These are phyloP conservation scores for Pichia sp. DNA, from an alignment of 1,139 yeast species.

Conservation along the genomic window DNA sequence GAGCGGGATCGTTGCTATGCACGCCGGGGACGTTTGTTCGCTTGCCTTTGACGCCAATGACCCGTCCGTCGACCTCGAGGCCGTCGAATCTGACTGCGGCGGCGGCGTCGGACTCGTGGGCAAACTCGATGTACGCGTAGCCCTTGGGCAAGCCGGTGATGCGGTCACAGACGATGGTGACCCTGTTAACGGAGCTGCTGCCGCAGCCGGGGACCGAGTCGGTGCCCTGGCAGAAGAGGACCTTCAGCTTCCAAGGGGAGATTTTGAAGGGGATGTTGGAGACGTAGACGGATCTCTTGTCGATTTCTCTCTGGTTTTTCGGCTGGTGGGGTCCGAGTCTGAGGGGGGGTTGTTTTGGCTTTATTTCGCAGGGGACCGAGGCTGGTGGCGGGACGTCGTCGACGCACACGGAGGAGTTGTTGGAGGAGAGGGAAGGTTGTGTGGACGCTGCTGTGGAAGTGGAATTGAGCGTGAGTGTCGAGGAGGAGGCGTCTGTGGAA, in stretches of 20 bases:
- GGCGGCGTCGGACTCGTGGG: constrained; percentile 56
- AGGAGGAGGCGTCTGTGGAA: not conserved
- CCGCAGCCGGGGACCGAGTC: constrained; percentile 44
- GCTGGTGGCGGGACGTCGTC: not conserved
- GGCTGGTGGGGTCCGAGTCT: constrained; percentile 30
- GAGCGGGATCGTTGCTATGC: not conserved
- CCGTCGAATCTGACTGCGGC: constrained; percentile 69
- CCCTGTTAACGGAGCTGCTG: constrained; percentile 57
- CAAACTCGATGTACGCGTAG: constrained; percentile 78
- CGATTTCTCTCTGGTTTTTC: constrained; percentile 37
- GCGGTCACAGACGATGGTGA: constrained; percentile 71
- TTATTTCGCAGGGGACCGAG: too few relatives aligned
- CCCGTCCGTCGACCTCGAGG: constrained; percentile 60
- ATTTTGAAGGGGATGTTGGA: constrained; percentile 83
- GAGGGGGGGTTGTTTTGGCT: not conserved
- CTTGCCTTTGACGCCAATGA: constrained; percentile 66
- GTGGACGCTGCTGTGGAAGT: not conserved
- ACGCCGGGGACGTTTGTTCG: constrained; percentile 78
- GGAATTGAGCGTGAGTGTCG: not conserved
- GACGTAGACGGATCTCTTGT: constrained; percentile 76
- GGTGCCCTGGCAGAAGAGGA: constrained; percentile 52
- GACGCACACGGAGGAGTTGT: not conserved
- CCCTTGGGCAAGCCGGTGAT: constrained; percentile 80
- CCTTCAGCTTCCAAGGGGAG: constrained; percentile 77
- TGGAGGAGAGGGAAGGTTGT: not conserved